phyloP scores from a whole-genome alignment of 208 protist genomes.

The Porcisia hertigi region DNA sequence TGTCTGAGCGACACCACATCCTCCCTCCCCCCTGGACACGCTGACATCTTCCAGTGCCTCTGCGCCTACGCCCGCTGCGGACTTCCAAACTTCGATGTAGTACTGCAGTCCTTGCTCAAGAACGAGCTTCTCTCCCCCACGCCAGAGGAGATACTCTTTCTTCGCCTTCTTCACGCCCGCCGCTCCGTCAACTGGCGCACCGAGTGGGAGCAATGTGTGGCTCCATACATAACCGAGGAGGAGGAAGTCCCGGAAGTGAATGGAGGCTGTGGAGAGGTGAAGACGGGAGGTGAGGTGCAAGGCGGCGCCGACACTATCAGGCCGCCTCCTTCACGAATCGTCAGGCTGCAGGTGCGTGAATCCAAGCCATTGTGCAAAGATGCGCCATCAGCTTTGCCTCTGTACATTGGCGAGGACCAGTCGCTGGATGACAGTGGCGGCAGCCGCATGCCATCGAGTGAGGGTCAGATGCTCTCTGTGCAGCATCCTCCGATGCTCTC shows the following conservation, averaged over 20 bases:
- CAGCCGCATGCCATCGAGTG: not conserved
- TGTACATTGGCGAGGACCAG: not conserved
- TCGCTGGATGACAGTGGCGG: not conserved
- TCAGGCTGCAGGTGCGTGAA: not conserved
- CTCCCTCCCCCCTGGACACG: constrained; percentile 36
- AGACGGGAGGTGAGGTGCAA: not conserved
- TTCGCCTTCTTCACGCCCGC: constrained; percentile 70
- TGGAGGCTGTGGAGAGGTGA: not conserved
- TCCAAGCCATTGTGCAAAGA: not conserved
- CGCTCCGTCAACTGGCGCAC: constrained; percentile 46
- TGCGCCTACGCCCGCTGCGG: constrained; percentile 60
- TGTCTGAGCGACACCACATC: constrained; percentile 32
- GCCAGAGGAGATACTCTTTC: constrained; percentile 58
- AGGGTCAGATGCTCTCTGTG: not conserved
- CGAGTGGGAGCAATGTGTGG: constrained; percentile 43
- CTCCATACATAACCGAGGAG: not conserved
- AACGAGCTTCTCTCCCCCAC: constrained; percentile 53
- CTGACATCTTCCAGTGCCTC: constrained; percentile 62
- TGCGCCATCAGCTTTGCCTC: not conserved
- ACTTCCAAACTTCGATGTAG: constrained; percentile 56
- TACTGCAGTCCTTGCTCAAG: constrained; percentile 55
- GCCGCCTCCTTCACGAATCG: not conserved
- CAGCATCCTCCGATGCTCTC: not conserved
- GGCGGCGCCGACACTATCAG: not conserved
- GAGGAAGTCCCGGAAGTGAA: too few relatives aligned